phyloP scores from a whole-genome alignment of 1,284 basidiomycete species.

The Moesziomyces sp. region DNA sequence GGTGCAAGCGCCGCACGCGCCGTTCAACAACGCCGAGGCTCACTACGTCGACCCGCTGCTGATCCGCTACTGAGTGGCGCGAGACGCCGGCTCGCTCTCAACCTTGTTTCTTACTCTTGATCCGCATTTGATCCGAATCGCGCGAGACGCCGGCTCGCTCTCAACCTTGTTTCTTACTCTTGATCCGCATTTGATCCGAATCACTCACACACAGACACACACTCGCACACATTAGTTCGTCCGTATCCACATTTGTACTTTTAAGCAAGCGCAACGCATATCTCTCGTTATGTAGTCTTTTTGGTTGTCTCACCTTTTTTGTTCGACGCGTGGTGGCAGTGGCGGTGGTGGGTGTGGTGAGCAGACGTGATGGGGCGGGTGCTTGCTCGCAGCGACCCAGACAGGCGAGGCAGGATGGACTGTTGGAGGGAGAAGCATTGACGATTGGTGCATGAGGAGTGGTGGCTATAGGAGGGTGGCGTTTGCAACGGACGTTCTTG shows the following conservation, averaged over 20 bases:
- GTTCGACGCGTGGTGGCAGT: no score
- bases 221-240: neutral
- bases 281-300: neutral
- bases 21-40: conserved; percentile 50
- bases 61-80: conserved; percentile 31
- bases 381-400: no score
- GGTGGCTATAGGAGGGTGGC: conserved; percentile 4
- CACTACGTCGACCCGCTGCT: conserved; percentile 47
- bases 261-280: conserved; percentile 5
- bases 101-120: no score
- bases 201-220: neutral
- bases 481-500: conserved; percentile 10
- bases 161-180: neutral
- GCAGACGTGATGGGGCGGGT: no score
- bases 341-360: no score
- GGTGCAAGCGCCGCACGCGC: conserved; percentile 39
- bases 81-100: neutral
- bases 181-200: neutral
- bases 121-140: conserved; percentile 36
- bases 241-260: conserved; percentile 7
- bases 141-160: neutral
- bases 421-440: no score
- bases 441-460: no score
- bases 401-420: no score
- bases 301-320: neutral